These are phyloP conservation scores for Xerocomus amazonicus DNA, from an alignment of 1,284 basidiomycete species.

Conservation along the genomic window DNA sequence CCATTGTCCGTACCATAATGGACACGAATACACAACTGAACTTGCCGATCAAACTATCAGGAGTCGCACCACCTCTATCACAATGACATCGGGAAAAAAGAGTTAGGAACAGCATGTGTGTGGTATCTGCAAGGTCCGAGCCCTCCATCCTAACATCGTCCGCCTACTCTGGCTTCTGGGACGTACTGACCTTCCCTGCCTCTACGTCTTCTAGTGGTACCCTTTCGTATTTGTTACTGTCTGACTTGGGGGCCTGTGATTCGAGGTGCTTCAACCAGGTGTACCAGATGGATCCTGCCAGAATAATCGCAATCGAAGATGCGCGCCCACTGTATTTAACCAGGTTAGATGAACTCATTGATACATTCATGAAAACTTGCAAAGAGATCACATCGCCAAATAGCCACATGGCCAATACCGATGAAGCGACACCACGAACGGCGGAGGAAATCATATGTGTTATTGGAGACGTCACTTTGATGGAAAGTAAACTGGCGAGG, in stretches of 20 bases:
- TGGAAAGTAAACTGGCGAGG: slow-evolving; percentile 83
- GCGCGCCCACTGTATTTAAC: slow-evolving; percentile 61
- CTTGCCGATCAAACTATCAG: neutral
- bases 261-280: slow-evolving; percentile 83
- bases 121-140: slow-evolving; percentile 16
- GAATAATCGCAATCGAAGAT: slow-evolving; percentile 74
- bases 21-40: too few relatives aligned
- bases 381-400: slow-evolving; percentile 73
- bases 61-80: neutral
- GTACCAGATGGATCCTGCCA: slow-evolving; percentile 78
- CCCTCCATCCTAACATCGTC: neutral
- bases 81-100: slow-evolving; percentile 1
- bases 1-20: neutral
- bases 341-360: slow-evolving; percentile 7
- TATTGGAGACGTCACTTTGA: slow-evolving; percentile 89
- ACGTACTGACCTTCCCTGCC: slow-evolving; percentile 34
- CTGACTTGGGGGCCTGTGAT: slow-evolving; percentile 38
- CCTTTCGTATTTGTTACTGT: slow-evolving; percentile 39
- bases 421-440: slow-evolving; percentile 78
- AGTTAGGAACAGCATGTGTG: neutral
- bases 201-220: slow-evolving; percentile 52
- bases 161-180: slow-evolving; percentile 32
- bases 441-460: slow-evolving; percentile 91
- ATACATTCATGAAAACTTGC: slow-evolving; percentile 41
- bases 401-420: slow-evolving; percentile 69